These are phyloP conservation scores for Farysia itapuensis DNA, from an alignment of 1,284 basidiomycete species.

Conservation along the genomic window DNA sequence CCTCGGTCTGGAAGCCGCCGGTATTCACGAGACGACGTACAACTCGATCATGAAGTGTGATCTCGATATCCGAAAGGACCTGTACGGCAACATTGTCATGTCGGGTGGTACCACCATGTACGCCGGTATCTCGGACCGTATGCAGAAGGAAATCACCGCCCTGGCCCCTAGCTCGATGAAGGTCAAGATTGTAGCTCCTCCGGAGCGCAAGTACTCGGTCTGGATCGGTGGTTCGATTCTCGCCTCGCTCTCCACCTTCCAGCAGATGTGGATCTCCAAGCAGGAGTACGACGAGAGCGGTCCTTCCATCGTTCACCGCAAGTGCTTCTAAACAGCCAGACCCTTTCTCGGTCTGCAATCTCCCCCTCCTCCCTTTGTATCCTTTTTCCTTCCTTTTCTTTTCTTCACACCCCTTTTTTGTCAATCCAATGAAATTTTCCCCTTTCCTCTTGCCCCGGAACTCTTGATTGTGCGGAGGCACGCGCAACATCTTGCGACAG, in stretches of 20 bases:
- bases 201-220: constrained; percentile 68
- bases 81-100: constrained; percentile 91
- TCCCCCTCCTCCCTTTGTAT: neutral
- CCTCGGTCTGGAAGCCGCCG: constrained; percentile 86
- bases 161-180: constrained; percentile 81
- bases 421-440: no score
- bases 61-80: constrained; percentile 71
- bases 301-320: constrained; percentile 57
- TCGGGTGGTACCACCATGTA: constrained; percentile 97
- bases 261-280: constrained; percentile 86
- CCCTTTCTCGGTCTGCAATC: neutral
- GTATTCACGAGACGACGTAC: constrained; percentile 95
- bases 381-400: neutral
- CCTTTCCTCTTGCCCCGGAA: no score
- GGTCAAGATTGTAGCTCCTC: constrained; percentile 66
- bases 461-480: no score
- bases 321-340: constrained; percentile 54
- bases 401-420: neutral
- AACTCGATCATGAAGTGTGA: constrained; percentile 78
- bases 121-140: constrained; percentile 92
- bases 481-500: no score
- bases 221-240: constrained; percentile 99
- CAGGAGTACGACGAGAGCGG: constrained; percentile 64
- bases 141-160: constrained; percentile 94
- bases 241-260: constrained; percentile 93